Conservation (phyloP, 768 basidiomycete genomes). For the Mycena kentingensis region DNA sequence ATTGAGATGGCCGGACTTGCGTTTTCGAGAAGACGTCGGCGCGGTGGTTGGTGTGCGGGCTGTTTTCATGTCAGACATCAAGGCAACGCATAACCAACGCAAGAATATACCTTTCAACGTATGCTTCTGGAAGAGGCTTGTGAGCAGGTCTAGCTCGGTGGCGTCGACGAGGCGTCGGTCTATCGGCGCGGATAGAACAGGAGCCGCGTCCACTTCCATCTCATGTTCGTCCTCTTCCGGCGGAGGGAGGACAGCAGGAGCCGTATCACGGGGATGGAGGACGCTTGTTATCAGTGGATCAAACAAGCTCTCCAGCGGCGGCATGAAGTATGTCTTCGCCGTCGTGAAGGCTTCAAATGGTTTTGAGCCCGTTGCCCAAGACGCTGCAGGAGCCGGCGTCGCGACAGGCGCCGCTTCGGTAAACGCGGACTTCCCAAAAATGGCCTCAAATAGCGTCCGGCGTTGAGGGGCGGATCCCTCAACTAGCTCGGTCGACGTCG, state of each 20-base stretch:
- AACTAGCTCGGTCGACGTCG: constrained; percentile 40
- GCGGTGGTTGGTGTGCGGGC: constrained; percentile 14
- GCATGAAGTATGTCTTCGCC: constrained; percentile 70
- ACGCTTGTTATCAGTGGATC: constrained; percentile 49
- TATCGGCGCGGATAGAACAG: constrained; percentile 17
- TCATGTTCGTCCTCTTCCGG: constrained; percentile 41
- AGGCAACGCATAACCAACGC: constrained; percentile 6
- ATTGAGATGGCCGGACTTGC: constrained; percentile 13
- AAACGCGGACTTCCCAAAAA: constrained; percentile 83
- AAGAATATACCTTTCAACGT: constrained; percentile 42
- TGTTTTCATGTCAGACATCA: constrained; percentile 6
- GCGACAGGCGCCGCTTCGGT: constrained; percentile 30
- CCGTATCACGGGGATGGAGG: constrained; percentile 30
- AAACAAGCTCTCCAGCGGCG: constrained; percentile 73
- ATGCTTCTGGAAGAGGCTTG: constrained; percentile 63
- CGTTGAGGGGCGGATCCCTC: constrained; percentile 30
- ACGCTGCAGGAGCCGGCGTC: constrained; percentile 13
- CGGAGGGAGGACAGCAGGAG: constrained; percentile 18
- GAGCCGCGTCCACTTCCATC: constrained; percentile 40
- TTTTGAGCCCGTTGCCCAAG: constrained; percentile 36
- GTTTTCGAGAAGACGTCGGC: constrained; percentile 6
- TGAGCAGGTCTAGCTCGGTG: constrained; percentile 61
- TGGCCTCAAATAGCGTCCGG: constrained; percentile 82
- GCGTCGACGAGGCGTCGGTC: constrained; percentile 43
- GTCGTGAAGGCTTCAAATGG: constrained; percentile 56